phyloP scores from a whole-genome alignment of 2,329 filamentous ascomycete genomes.

The Bimuria novae-zelandiae region DNA sequence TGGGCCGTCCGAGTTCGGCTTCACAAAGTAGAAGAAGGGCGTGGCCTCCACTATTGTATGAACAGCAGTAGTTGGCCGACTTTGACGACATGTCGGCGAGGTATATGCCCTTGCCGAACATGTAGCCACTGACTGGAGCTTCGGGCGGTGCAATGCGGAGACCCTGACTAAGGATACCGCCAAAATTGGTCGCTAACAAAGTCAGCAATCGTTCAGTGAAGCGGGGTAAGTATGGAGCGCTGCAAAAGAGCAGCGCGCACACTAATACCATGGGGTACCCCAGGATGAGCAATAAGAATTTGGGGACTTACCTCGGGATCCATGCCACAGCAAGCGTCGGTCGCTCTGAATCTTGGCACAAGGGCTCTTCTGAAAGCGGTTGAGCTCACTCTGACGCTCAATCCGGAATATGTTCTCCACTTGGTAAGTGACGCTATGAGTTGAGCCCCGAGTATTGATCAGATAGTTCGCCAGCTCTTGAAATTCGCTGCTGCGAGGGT shows the following conservation, averaged over 20 bases:
- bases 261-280: neutral
- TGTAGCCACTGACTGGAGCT: conserved; percentile 78
- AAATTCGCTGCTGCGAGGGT: conserved; percentile 65
- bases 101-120: conserved; percentile 91
- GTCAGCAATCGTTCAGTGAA: neutral
- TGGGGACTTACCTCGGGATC: conserved; percentile 60
- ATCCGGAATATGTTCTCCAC: conserved; percentile 82
- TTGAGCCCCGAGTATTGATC: conserved; percentile 65
- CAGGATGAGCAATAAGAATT: neutral
- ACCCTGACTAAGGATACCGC: conserved; percentile 84
- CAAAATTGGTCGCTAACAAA: conserved; percentile 72
- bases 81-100: conserved; percentile 81
- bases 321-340: conserved; percentile 83
- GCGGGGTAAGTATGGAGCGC: too few species aligned
- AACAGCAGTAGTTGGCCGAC: conserved; percentile 76
- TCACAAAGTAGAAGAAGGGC: conserved; percentile 83
- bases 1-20: conserved; percentile 77
- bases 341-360: conserved; percentile 63
- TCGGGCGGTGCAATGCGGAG: conserved; percentile 87
- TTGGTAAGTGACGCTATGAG: conserved; percentile 65
- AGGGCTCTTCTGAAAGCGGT: conserved; percentile 65
- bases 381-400: conserved; percentile 71
- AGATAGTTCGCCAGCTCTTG: conserved; percentile 69
- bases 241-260: too few species aligned
- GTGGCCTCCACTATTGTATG: conserved; percentile 65